These are phyloP conservation scores for Globisporangium carolinianum DNA, from an alignment of 352 stramenopile genomes.

Conservation along the genomic window DNA sequence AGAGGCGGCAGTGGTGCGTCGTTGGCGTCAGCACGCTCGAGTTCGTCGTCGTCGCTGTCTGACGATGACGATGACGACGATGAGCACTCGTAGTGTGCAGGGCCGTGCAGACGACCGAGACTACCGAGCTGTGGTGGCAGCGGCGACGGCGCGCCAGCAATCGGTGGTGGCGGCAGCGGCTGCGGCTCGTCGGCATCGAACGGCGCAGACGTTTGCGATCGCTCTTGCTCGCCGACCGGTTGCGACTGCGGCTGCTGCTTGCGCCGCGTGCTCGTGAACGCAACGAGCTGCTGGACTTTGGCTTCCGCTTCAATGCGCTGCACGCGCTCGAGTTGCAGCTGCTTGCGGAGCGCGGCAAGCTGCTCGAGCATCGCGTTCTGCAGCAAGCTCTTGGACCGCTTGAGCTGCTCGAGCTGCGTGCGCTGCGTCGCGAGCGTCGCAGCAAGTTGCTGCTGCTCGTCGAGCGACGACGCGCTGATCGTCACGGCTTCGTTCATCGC, in stretches of 20 bases:
- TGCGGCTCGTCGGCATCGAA: slow-evolving; percentile 29
- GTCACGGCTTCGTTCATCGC: slow-evolving; percentile 83
- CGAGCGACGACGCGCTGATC: slow-evolving; percentile 70
- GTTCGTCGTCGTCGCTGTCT: slow-evolving; percentile 8
- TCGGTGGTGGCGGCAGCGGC: slow-evolving; percentile 40
- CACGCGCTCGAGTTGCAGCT: slow-evolving; percentile 62
- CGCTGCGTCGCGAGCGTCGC: slow-evolving; percentile 51
- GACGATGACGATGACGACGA: slow-evolving; percentile 31
- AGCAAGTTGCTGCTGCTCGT: slow-evolving; percentile 70
- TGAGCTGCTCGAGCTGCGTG: slow-evolving; percentile 69
- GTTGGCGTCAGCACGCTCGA: neutral
- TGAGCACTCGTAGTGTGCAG: slow-evolving; percentile 9
- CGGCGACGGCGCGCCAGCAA: slow-evolving; percentile 22
- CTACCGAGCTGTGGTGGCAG: slow-evolving; percentile 33
- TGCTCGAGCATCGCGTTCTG: slow-evolving; percentile 84
- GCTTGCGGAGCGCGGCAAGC: slow-evolving; percentile 63
- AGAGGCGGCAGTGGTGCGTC: no score
- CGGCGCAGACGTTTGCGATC: neutral
- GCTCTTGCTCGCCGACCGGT: neutral
- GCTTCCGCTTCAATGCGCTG: slow-evolving; percentile 62
- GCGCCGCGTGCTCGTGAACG: slow-evolving; percentile 9
- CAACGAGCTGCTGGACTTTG: slow-evolving; percentile 49
- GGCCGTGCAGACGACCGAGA: slow-evolving; percentile 7
- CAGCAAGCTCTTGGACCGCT: slow-evolving; percentile 63
- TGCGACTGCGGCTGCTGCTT: neutral